Percentiles rank a stretch among this genome's conserved stretches.
Conservation (phyloP, 108 stramenopile species). For the Discostella pseudostelligera region DNA sequence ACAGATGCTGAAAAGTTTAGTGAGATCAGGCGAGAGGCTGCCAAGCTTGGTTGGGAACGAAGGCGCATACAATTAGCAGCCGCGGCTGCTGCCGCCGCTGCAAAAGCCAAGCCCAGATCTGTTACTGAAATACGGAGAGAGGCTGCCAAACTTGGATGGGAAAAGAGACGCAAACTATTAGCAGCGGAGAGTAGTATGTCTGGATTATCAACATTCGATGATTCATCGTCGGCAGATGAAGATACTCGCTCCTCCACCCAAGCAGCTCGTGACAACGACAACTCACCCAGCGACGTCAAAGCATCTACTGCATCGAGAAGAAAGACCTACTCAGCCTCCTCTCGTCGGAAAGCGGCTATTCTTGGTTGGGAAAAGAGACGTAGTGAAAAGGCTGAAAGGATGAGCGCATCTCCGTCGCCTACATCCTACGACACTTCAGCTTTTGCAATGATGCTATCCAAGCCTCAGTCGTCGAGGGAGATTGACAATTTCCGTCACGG, state of each 20-base stretch:
- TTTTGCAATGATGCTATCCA: constrained; percentile 10
- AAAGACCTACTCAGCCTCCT: constrained; percentile 25
- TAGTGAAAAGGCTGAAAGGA: constrained; percentile 1
- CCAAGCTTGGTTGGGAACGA: constrained; percentile 27
- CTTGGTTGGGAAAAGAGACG: constrained; percentile 33
- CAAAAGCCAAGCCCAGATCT: background rate
- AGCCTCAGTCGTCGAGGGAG: background rate
- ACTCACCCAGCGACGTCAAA: no score
- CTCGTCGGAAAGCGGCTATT: constrained; percentile 21
- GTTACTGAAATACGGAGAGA: background rate
- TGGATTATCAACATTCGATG: constrained; percentile 7
- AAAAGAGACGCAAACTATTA: constrained; percentile 17
- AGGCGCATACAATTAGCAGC: constrained; percentile 17
- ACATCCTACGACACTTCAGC: constrained; percentile 9
- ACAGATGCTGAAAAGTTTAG: background rate
- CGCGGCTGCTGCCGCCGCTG: background rate
- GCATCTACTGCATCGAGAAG: background rate
- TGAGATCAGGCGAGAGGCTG: constrained; percentile 7
- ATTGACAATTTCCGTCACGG: constrained; percentile 12
- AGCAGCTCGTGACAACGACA: background rate
- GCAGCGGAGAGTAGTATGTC: constrained; percentile 7
- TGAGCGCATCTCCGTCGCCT: constrained; percentile 2
- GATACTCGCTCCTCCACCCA: background rate
- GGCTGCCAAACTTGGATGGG: constrained; percentile 30
- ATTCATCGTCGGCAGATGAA: background rate